Evolutionary conservation across 129 eudicot species (phyloP), one percentile per base, ranked within the genome.

Genomic region (Tagetes patula): DNA sequence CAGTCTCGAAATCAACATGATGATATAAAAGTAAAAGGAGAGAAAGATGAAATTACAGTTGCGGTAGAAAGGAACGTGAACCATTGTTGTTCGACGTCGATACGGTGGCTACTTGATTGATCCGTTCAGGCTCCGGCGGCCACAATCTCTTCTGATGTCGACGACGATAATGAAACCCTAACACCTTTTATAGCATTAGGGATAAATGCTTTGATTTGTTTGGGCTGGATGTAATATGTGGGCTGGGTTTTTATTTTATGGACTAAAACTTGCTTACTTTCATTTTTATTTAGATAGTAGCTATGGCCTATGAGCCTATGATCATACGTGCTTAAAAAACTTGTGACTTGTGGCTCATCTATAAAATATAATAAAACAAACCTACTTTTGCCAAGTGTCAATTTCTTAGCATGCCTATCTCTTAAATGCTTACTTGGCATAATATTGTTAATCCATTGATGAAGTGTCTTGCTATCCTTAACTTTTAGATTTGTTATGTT

Each of bases 21-120:
- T 4, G 37, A 37, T 4, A 8, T 31, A 13, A 0, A 59, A 59
- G 42, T 10, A 33, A 3, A 36, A 13, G 0, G 41, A 34, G 43
- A 61, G 30, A 13, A 38, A 61, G 31, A 4, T 34, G 13, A 36
- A 5, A 61, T 61, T 61, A 61, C 67, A 61, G 70, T 73, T 73
- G 48, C 77, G 70, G 70, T 73, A 73, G 70, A 73, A 73, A 10
- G 43, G 3, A 30, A 73, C 70, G 62, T 73, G 70, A 11, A 73
- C 77, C 77, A 73, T 73, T 14, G 70, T 73, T 61, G 77, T 14
- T 60, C 13, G 31, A 61, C 77, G 77, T 50, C 74, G 67, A 34
- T 61, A 9, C 67, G 67, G 67, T 45, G 45, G 67, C 30, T 61
- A 61, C 8, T 36, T 61, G 67, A 61, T 11, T 61, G 45, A 61